Evolutionary conservation across 1,284 basidiomycete species (phyloP), one percentile per base, ranked within the genome.

Genomic region (Ustilago cynodontis): DNA sequence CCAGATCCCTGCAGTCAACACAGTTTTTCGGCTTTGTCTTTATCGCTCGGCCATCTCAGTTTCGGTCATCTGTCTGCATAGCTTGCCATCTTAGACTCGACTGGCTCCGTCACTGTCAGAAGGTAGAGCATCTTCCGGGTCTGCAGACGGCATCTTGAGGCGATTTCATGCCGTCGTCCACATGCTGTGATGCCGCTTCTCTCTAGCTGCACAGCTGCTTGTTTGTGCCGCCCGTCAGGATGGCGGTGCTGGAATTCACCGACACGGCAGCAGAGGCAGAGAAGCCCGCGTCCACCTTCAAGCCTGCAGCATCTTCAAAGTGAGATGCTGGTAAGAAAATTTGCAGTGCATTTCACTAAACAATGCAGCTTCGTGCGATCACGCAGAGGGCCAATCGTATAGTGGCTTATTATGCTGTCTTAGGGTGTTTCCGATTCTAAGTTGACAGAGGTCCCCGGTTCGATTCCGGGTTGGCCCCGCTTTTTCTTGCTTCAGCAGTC

Each of bases 371-470:
- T 1, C 28, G 11, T 11, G 20, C 0, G 0, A 1, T 35, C 10
- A n/a, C 1, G 33, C 45, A 64, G 59, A n/a, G 64, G 73, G 66
- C 70, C 64, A 72, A 72, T 67, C 65, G 69, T 67, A 68, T 76
- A 72, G 66, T 70, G 62, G 71, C 71, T 75, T 70, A 75, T 75
- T 75, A 59, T 59, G 67, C 57, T 64, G 61, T 56, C 67, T 62
- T 63, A 68, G 55, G 59, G 66, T 37, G 13, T 43, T 51, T 2
- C 16, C 41, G 13, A 49, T 43, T 52, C 72, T 75, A 70, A 66
- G 72, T 75, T 75, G 72, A 70, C 72, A 75, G 72, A 75, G 72
- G 72, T 75, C 72, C 72, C 72, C 72, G 72, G 72, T 75, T 75
- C 72, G 72, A 75, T 75, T 75, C 72, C 72, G 72, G 72, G 72